Conservation (phyloP, 2,329 filamentous ascomycete species). For the Pezicula radicicola region DNA sequence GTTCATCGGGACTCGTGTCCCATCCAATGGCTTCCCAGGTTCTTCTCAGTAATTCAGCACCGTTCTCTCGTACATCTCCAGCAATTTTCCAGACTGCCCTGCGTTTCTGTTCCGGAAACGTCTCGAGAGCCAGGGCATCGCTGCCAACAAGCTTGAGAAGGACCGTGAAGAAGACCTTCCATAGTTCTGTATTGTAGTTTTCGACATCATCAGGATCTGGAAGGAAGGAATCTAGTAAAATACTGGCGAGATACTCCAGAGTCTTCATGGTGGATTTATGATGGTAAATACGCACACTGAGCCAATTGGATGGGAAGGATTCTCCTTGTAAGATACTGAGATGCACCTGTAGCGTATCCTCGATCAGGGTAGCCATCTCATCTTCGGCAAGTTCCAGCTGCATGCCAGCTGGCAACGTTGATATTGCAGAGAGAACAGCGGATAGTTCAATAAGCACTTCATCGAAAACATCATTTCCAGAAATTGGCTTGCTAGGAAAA, state of each 20-base stretch:
- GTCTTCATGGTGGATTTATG: constrained; percentile 87
- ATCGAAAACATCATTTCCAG: constrained; percentile 63
- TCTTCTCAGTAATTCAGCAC: constrained; percentile 77
- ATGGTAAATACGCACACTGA: constrained; percentile 90
- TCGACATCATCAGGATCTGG: constrained; percentile 85
- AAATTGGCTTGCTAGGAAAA: constrained; percentile 71
- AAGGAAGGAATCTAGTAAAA: constrained; percentile 79
- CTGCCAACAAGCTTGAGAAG: constrained; percentile 87
- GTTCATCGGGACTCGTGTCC: constrained; percentile 83
- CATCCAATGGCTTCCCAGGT: constrained; percentile 97
- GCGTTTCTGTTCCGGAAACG: constrained; percentile 94
- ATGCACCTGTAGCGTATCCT: constrained; percentile 78
- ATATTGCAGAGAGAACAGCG: constrained; percentile 78
- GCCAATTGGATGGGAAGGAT: constrained; percentile 85
- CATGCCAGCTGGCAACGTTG: constrained; percentile 70
- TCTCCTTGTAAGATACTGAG: constrained; percentile 87
- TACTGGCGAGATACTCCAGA: constrained; percentile 75
- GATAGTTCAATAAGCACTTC: constrained; percentile 87
- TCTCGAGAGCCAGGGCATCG: constrained; percentile 84
- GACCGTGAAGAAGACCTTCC: constrained; percentile 90
- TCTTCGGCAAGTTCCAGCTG: constrained; percentile 72
- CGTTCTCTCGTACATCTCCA: constrained; percentile 89
- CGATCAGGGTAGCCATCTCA: constrained; percentile 71
- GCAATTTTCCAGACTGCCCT: constrained; percentile 98
- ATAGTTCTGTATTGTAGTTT: constrained; percentile 83